A percentile compares a stretch with the other conserved stretches of the same genome.
Evolutionary conservation across 306 rosid species (phyloP).

Genomic region (Trifolium fragiferum): DNA sequence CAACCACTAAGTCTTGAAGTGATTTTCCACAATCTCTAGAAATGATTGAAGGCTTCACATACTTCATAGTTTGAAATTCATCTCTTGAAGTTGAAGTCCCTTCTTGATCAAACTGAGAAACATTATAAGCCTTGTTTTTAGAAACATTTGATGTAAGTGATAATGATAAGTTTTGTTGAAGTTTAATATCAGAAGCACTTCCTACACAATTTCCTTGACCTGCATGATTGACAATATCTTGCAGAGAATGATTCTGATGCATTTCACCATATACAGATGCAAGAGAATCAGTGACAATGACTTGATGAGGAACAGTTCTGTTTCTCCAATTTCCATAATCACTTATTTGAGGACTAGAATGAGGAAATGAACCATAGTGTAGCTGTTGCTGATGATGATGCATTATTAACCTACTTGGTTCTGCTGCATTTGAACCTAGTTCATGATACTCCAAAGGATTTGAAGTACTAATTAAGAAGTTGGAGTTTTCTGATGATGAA

Average conservation of each 20-base stretch:
- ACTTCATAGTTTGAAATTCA: slow-evolving; percentile 41
- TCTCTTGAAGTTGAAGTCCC: slow-evolving; percentile 41
- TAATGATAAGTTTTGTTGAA: slow-evolving; percentile 65
- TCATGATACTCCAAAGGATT: slow-evolving; percentile 40
- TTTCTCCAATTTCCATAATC: slow-evolving; percentile 53
- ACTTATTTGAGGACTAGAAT: slow-evolving; percentile 40
- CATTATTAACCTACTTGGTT: slow-evolving; percentile 40
- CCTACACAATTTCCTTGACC: slow-evolving; percentile 1
- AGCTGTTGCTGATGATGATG: slow-evolving; percentile 8
- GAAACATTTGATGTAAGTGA: slow-evolving; percentile 74
- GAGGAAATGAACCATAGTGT: slow-evolving; percentile 36
- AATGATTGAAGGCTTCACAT: slow-evolving; percentile 50
- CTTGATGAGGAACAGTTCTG: slow-evolving; percentile 37
- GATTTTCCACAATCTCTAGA: slow-evolving; percentile 64
- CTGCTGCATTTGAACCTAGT: slow-evolving; percentile 26
- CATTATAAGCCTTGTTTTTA: slow-evolving; percentile 44
- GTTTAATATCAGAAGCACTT: neutral
- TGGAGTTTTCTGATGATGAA: slow-evolving; percentile 52
- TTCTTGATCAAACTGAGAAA: slow-evolving; percentile 46
- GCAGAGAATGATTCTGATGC: slow-evolving; percentile 9
- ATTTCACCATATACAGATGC: slow-evolving; percentile 40
- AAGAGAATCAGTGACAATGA: slow-evolving; percentile 42
- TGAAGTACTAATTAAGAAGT: slow-evolving; percentile 45
- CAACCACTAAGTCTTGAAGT: slow-evolving; percentile 57
- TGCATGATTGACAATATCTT: neutral